Conservation (phyloP, 1,139 yeast genomes). For the Candida tropicalis region DNA sequence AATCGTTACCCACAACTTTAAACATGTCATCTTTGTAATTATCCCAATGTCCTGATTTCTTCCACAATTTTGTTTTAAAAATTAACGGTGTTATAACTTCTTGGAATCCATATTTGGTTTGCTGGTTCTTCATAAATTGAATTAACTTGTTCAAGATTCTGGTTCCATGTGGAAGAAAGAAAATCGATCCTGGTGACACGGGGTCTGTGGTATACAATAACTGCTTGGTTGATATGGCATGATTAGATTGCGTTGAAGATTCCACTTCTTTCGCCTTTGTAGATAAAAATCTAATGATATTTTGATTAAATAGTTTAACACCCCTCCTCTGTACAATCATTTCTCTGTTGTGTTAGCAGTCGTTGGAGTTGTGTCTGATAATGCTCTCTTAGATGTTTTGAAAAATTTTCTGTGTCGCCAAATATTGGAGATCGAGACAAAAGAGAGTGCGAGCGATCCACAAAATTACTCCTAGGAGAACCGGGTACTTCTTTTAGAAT, state of each 20-base stretch:
- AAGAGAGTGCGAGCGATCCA: too few relatives aligned
- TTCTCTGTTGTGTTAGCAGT: background rate
- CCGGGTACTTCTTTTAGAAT: too few relatives aligned
- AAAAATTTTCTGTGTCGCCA: too few relatives aligned
- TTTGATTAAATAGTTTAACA: background rate
- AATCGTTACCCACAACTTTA: conserved; percentile 60
- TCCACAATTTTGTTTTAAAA: conserved; percentile 84
- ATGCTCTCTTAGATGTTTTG: too few relatives aligned
- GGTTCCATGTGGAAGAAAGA: conserved; percentile 91
- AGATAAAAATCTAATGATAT: conserved; percentile 2
- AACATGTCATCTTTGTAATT: conserved; percentile 96
- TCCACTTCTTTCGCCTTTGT: conserved; percentile 13
- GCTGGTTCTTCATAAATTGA: conserved; percentile 82
- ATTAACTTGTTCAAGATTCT: conserved; percentile 78
- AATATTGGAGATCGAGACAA: too few relatives aligned
- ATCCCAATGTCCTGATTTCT: conserved; percentile 94
- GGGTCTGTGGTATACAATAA: conserved; percentile 76
- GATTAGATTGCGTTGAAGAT: conserved; percentile 45
- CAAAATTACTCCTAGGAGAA: too few relatives aligned
- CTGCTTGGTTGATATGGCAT: conserved; percentile 62
- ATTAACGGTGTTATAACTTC: conserved; percentile 95
- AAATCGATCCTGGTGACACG: conserved; percentile 83
- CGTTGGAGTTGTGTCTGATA: background rate
- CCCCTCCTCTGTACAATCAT: conserved; percentile 3
- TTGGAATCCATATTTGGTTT: conserved; percentile 79